Conservation (phyloP, 73 alveolate species). For the Blepharisma stoltei region DNA sequence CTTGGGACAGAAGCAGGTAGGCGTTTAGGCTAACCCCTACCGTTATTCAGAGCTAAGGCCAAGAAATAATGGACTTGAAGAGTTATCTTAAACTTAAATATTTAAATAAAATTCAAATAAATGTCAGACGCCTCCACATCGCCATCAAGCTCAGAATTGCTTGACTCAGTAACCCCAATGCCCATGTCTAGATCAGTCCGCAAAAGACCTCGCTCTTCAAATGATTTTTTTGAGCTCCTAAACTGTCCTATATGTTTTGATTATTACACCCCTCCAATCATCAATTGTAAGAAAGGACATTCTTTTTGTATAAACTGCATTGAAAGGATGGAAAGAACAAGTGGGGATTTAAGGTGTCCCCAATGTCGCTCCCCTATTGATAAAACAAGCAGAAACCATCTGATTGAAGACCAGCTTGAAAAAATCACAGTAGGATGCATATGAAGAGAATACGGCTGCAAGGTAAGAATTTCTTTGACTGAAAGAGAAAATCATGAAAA, state of each 20-base stretch:
- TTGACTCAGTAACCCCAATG: no score
- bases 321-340: background rate
- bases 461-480: background rate
- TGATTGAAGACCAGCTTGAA: slow-evolving; percentile 7
- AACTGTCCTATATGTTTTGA: slow-evolving; percentile 25
- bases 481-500: slow-evolving; percentile 7
- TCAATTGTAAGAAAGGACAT: slow-evolving; percentile 13
- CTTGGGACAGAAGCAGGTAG: no score
- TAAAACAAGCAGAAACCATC: slow-evolving; percentile 1
- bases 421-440: background rate
- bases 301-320: slow-evolving; percentile 17
- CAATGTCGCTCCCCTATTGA: slow-evolving; percentile 12
- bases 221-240: slow-evolving; percentile 11
- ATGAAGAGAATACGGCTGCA: background rate
- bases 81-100: no score
- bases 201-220: slow-evolving; percentile 8
- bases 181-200: no score
- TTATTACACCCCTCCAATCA: slow-evolving; percentile 12
- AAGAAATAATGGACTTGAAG: no score
- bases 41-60: no score
- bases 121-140: no score
- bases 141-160: no score
- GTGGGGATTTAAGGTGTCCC: background rate
- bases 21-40: no score
- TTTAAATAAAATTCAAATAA: no score